These are phyloP conservation scores for Ceratocystis ficicola DNA, from an alignment of 2,329 filamentous ascomycete genomes.

Conservation along the genomic window DNA sequence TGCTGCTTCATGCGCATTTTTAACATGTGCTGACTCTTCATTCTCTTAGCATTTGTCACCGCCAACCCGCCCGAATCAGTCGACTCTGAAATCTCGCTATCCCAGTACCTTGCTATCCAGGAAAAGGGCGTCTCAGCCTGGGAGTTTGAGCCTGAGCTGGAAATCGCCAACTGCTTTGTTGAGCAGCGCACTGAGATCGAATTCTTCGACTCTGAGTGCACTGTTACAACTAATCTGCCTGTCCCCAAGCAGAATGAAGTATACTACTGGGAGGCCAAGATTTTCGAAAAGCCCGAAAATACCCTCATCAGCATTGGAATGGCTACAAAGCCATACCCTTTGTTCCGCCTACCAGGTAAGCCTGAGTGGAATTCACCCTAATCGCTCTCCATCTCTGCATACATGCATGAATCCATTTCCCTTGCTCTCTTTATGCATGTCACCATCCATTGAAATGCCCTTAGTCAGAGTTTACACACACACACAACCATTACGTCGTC, in stretches of 20 bases:
- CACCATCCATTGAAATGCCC: not conserved
- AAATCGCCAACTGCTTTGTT: conserved; percentile 98
- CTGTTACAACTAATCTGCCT: conserved; percentile 89
- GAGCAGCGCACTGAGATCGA: conserved; percentile 94
- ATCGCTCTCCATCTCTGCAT: not conserved
- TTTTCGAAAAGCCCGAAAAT: conserved; percentile 90
- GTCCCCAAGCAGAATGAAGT: conserved; percentile 98
- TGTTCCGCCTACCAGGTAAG: conserved; percentile 86
- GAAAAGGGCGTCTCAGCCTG: conserved; percentile 99
- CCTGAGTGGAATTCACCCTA: conserved; percentile 8
- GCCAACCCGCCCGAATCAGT: conserved; percentile 90
- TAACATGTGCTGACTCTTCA: not conserved
- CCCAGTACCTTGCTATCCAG: conserved; percentile 94
- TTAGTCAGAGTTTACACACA: not conserved
- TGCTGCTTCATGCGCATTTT: not conserved
- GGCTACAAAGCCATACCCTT: conserved; percentile 90
- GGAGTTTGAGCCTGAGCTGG: conserved; percentile 98
- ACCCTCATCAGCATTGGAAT: conserved; percentile 84
- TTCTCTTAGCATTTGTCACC: conserved; percentile 66
- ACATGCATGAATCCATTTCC: not conserved
- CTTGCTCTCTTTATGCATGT: not conserved
- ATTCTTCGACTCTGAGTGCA: conserved; percentile 96
- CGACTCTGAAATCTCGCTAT: conserved; percentile 93
- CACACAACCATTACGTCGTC: not conserved
- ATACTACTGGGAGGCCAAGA: conserved; percentile 98